These are phyloP conservation scores for Gynostemma pentaphyllum DNA, from an alignment of 306 rosid genomes.

Conservation along the genomic window DNA sequence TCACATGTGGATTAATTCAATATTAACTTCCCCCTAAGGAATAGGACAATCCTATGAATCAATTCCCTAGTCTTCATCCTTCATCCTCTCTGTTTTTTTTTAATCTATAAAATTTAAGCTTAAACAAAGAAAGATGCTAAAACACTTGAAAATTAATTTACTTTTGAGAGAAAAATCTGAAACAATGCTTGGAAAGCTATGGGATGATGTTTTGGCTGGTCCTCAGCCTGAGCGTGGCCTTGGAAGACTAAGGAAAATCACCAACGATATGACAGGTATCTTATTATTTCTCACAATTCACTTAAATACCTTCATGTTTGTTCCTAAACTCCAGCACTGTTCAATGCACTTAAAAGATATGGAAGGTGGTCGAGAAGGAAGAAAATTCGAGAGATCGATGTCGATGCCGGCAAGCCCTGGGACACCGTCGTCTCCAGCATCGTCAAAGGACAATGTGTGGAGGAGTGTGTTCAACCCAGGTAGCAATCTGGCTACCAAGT, in stretches of 20 bases:
- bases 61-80: constrained; percentile 37
- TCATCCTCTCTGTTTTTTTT: constrained; percentile 9
- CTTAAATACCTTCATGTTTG: not conserved
- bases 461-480: constrained; percentile 98
- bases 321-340: not conserved
- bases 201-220: constrained; percentile 83
- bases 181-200: constrained; percentile 76
- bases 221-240: constrained; percentile 89
- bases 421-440: constrained; percentile 43
- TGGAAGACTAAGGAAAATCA: constrained; percentile 46
- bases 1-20: too few relatives aligned
- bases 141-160: not conserved
- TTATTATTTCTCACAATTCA: not conserved
- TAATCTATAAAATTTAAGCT: not conserved
- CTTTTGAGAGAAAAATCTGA: not conserved
- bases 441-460: constrained; percentile 74
- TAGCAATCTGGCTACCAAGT: constrained; percentile 63
- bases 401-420: constrained; percentile 43
- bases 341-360: not conserved
- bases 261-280: constrained; percentile 31
- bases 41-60: constrained; percentile 30
- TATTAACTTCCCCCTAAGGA: too few relatives aligned
- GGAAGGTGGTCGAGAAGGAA: constrained; percentile 34
- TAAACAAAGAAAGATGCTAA: not conserved
- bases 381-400: constrained; percentile 25